Percentiles rank a stretch among this genome's conserved stretches.
phyloP scores from a whole-genome alignment of 805 yeast genomes.

The Candida argentea region DNA sequence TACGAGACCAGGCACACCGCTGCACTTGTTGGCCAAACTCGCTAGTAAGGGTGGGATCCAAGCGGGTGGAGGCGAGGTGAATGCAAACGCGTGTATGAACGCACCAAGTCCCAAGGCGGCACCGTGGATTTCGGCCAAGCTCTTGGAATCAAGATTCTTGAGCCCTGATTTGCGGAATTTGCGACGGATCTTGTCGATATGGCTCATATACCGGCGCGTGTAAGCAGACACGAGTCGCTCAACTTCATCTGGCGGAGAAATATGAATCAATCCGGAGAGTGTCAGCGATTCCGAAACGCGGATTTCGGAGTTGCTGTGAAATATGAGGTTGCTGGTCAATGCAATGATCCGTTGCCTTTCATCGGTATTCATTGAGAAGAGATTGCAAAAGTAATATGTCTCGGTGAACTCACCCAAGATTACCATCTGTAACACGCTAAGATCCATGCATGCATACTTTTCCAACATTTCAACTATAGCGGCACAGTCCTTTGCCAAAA shows the following conservation, averaged over 20 bases:
- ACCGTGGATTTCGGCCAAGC: slow-evolving; percentile 55
- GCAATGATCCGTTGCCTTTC: slow-evolving; percentile 43
- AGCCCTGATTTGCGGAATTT: slow-evolving; percentile 30
- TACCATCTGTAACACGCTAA: slow-evolving; percentile 41
- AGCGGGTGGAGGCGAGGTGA: slow-evolving; percentile 77
- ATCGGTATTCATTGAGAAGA: slow-evolving; percentile 38
- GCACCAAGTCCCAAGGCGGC: slow-evolving; percentile 87
- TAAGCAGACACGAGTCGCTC: slow-evolving; percentile 32
- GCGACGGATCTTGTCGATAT: slow-evolving; percentile 31
- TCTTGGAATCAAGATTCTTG: slow-evolving; percentile 26
- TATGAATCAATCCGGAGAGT: slow-evolving; percentile 72
- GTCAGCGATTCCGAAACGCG: slow-evolving; percentile 64
- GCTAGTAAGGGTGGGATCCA: slow-evolving; percentile 79
- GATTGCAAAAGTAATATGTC: slow-evolving; percentile 58
- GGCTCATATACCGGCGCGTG: slow-evolving; percentile 18
- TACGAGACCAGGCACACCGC: slow-evolving; percentile 64
- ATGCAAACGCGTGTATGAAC: slow-evolving; percentile 81
- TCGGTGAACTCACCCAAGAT: slow-evolving; percentile 63
- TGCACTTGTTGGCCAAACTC: slow-evolving; percentile 58
- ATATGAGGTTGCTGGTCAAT: slow-evolving; percentile 42
- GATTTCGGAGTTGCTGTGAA: slow-evolving; percentile 60
- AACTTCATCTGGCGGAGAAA: slow-evolving; percentile 38
- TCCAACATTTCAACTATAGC: slow-evolving; percentile 30
- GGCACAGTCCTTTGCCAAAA: slow-evolving; percentile 11
- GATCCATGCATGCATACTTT: slow-evolving; percentile 18